These are phyloP conservation scores for Ettlia oleoabundans DNA, from an alignment of 139 green algal genomes.

Conservation along the genomic window DNA sequence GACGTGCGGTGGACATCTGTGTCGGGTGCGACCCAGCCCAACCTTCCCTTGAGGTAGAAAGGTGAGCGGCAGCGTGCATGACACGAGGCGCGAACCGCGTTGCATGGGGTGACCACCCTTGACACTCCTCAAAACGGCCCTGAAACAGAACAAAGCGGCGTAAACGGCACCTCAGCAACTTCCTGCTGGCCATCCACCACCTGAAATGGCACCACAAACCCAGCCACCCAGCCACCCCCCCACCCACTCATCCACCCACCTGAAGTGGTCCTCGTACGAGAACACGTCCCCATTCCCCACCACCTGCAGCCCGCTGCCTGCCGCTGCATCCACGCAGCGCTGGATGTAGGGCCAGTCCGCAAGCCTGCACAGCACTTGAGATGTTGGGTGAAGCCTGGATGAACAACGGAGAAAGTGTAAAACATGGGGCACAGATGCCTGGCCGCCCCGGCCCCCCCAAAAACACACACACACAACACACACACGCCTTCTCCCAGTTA, in stretches of 20 bases:
- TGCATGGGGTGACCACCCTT: too few relatives aligned
- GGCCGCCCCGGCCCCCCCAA: not conserved
- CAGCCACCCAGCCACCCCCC: too few relatives aligned
- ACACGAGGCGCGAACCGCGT: not conserved
- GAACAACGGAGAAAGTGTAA: too few relatives aligned
- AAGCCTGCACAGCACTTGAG: too few relatives aligned
- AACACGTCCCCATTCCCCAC: slow-evolving; percentile 97
- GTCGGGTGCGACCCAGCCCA: too few relatives aligned
- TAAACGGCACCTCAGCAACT: not conserved
- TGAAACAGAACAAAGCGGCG: too few relatives aligned
- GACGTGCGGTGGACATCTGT: too few relatives aligned
- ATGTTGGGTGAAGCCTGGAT: too few relatives aligned
- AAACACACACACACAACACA: not conserved
- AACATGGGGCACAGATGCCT: not conserved
- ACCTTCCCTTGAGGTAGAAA: too few relatives aligned
- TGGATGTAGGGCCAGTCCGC: slow-evolving; percentile 86
- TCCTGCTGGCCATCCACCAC: not conserved
- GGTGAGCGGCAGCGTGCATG: not conserved
- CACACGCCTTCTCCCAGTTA: not conserved
- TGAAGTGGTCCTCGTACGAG: slow-evolving; percentile 79
- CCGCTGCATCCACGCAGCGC: slow-evolving; percentile 49
- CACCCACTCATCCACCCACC: not conserved
- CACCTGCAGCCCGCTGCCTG: slow-evolving; percentile 61
- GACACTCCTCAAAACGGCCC: too few relatives aligned
- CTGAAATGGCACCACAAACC: too few relatives aligned